These are phyloP conservation scores for Blastobotrys capitulatus DNA, from an alignment of 1,139 yeast species.

Conservation along the genomic window DNA sequence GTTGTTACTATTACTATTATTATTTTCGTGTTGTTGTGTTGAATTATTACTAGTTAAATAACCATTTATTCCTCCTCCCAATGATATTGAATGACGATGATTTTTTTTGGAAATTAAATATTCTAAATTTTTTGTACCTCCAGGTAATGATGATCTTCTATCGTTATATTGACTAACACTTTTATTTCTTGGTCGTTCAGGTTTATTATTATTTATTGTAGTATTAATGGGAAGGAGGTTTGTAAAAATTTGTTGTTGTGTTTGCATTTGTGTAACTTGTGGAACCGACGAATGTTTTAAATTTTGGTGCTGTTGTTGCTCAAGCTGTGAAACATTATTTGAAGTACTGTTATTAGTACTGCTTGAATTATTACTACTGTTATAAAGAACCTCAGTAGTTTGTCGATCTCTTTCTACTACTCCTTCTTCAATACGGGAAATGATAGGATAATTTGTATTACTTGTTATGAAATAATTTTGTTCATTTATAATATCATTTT, in stretches of 20 bases:
- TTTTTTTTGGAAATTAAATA: neutral
- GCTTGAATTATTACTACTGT: neutral
- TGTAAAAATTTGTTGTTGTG: neutral
- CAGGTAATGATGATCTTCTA: constrained; percentile 1
- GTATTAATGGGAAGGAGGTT: neutral
- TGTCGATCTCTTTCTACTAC: too few species aligned
- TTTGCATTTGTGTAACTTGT: neutral
- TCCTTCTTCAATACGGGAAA: neutral
- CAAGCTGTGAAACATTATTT: neutral
- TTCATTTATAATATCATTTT: neutral
- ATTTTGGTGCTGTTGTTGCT: neutral
- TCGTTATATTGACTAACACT: neutral
- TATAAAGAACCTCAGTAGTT: too few species aligned
- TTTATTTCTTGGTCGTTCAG: neutral
- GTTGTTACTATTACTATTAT: neutral
- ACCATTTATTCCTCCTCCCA: constrained; percentile 1
- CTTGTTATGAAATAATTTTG: neutral
- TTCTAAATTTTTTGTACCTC: neutral
- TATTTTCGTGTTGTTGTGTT: neutral
- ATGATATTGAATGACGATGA: constrained; percentile 7
- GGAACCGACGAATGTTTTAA: too few species aligned
- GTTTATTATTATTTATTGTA: neutral
- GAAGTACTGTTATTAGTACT: neutral
- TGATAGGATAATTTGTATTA: neutral
- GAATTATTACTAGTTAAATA: neutral